Conservation (phyloP, 805 yeast genomes). For the Sugiyamaella lignohabitans region DNA sequence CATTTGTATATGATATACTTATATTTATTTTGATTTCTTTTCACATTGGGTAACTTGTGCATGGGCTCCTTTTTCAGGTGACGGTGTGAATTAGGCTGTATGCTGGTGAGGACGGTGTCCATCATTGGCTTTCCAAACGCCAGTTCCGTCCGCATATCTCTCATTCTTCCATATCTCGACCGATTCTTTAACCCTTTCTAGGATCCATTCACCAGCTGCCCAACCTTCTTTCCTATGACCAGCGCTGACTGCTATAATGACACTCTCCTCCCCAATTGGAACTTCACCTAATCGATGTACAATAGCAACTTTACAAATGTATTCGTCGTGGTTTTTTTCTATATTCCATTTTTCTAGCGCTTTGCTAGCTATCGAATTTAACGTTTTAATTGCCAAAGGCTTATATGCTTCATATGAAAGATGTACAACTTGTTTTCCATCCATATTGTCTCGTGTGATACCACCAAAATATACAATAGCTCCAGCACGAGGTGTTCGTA, state of each 20-base stretch:
- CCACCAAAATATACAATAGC: constrained; percentile 47
- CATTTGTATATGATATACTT: too few relatives aligned
- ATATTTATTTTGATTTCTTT: too few relatives aligned
- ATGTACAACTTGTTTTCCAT: constrained; percentile 35
- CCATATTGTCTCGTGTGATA: constrained; percentile 42
- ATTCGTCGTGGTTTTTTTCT: constrained; percentile 9
- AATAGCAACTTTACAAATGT: constrained; percentile 36
- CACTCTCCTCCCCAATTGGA: constrained; percentile 43
- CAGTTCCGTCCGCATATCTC: constrained; percentile 37
- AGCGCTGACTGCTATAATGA: constrained; percentile 39
- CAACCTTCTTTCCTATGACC: constrained; percentile 45
- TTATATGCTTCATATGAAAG: constrained; percentile 44
- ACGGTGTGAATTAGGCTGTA: too few relatives aligned
- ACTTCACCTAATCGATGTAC: constrained; percentile 44
- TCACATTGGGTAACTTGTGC: too few relatives aligned
- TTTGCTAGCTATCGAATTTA: constrained; percentile 32
- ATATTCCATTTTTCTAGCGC: constrained; percentile 29
- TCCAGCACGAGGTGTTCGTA: constrained; percentile 40
- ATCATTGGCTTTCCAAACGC: constrained; percentile 39
- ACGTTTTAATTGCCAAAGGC: constrained; percentile 37
- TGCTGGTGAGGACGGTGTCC: constrained; percentile 2
- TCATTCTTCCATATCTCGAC: constrained; percentile 51
- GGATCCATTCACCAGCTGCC: constrained; percentile 39
- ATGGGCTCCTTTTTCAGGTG: too few relatives aligned
- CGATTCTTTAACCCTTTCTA: constrained; percentile 39